phyloP scores from a whole-genome alignment of 2,329 filamentous ascomycete genomes.

The Fusarium albidum region DNA sequence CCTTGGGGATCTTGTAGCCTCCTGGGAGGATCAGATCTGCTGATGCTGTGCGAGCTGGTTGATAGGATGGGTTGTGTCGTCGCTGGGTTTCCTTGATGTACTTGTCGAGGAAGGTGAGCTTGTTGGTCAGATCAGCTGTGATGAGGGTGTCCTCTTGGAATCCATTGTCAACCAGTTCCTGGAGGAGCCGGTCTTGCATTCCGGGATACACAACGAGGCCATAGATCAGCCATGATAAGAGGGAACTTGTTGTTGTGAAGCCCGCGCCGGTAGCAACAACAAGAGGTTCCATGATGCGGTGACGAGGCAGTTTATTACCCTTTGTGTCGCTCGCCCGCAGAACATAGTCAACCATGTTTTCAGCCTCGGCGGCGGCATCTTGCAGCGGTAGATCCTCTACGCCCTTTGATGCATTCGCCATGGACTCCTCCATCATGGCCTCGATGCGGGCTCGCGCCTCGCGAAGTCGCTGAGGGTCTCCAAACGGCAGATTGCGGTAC shows the following conservation, averaged over 20 bases:
- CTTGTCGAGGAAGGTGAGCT: slow-evolving; percentile 61
- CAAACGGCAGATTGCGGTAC: slow-evolving; percentile 66
- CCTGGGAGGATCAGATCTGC: slow-evolving; percentile 65
- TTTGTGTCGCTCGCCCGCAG: slow-evolving; percentile 61
- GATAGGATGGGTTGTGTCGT: slow-evolving; percentile 67
- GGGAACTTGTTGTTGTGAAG: slow-evolving; percentile 67
- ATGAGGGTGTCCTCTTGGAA: slow-evolving; percentile 53
- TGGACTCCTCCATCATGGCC: slow-evolving; percentile 48
- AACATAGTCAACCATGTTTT: slow-evolving; percentile 58
- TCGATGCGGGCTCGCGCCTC: slow-evolving; percentile 44
- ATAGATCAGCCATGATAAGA: slow-evolving; percentile 67
- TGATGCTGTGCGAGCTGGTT: slow-evolving; percentile 65
- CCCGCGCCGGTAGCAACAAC: slow-evolving; percentile 65
- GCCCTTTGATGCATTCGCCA: slow-evolving; percentile 48
- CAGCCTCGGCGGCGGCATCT: slow-evolving; percentile 59
- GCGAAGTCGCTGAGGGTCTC: slow-evolving; percentile 57
- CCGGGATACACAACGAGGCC: slow-evolving; percentile 60
- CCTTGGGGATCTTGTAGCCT: slow-evolving; percentile 63
- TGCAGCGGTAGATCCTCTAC: slow-evolving; percentile 52
- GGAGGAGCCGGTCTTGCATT: slow-evolving; percentile 64
- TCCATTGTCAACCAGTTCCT: slow-evolving; percentile 63
- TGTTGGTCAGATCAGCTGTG: slow-evolving; percentile 56
- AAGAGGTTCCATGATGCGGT: slow-evolving; percentile 44
- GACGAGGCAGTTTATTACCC: slow-evolving; percentile 60
- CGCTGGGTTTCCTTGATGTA: slow-evolving; percentile 70